Evolutionary conservation across 176 grass and related monocot species (phyloP).

Genomic region (Avena eriantha): DNA sequence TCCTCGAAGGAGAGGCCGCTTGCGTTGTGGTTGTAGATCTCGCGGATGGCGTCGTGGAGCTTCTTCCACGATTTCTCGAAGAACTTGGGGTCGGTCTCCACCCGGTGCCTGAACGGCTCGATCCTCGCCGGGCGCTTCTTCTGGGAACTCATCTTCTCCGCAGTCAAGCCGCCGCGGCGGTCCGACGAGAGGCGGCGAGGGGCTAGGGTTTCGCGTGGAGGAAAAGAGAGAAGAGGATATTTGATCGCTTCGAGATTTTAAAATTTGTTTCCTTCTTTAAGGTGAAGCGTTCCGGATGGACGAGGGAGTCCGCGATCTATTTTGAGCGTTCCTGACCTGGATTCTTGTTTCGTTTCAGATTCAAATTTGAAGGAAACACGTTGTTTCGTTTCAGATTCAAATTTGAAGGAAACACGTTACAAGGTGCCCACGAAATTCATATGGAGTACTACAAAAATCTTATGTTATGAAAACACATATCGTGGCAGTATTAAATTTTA

Average conservation of each 20-base stretch:
- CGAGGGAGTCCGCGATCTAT: neutral
- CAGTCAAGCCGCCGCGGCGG: neutral
- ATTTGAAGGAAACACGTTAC: neutral
- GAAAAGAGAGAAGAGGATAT: slow-evolving; percentile 10
- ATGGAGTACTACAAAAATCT: too few species aligned
- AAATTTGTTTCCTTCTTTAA: neutral
- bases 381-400: slow-evolving; percentile 2
- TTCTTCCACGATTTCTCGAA: slow-evolving; percentile 86
- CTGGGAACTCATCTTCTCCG: slow-evolving; percentile 48
- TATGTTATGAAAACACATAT: too few species aligned
- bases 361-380: neutral
- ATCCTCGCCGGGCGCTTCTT: slow-evolving; percentile 70
- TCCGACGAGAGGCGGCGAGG: neutral
- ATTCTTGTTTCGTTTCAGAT: slow-evolving; percentile 4
- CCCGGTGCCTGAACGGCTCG: slow-evolving; percentile 79
- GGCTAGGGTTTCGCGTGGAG: slow-evolving; percentile 16
- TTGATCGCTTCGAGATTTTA: slow-evolving; percentile 18
- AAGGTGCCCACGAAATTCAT: too few species aligned
- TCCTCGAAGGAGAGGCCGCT: slow-evolving; percentile 97
- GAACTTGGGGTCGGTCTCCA: slow-evolving; percentile 89
- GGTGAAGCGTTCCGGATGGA: neutral
- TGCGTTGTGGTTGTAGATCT: slow-evolving; percentile 99
- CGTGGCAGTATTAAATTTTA: too few species aligned
- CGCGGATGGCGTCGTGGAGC: slow-evolving; percentile 84
- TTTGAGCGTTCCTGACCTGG: neutral